Evolutionary conservation across 257 asterid genomes (phyloP), one percentile per base, ranked within the genome.

Genomic region (Fraxinus pennsylvanica): DNA sequence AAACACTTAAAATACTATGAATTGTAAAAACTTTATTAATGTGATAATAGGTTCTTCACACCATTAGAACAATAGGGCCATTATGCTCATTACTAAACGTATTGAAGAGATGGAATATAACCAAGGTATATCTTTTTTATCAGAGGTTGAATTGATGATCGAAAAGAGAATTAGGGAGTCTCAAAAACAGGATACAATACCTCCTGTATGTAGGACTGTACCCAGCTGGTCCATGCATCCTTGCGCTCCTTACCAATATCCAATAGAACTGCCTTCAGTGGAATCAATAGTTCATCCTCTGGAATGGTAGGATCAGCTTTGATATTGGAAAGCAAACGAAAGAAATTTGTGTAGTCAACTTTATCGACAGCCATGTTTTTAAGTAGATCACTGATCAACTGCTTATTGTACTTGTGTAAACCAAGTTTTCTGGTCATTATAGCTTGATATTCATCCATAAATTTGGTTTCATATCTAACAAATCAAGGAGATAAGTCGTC

Each of bases 281-380:
- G 98, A 83, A 85, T 74, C 86, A 92, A 84, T 78, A 93, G 84
- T 84, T 91, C 94, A 68, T 89, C 92, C 68, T 87, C 94, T 57
- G 84, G 90, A 81, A 85, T 82, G 32, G 88, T 78, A 15, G 87
- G 83, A 82, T 93, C 97, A 69, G 96, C 90, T 85, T 96, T 92
- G 81, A 96, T 80, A 84, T 93, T 92, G 50, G 99, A 93, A 52
- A 96, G 95, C 86, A 85, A 80, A 88, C 98, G 94, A 78, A 93
- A 96, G 89, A 96, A 96, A 79, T 93, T 96, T 66, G 99, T 96
- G 92, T 93, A 96, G 91, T 96, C 99, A 68, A 93, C 98, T 90
- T 96, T 96, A 85, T 96, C 99, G 30, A 96, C 92, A 6, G 98
- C 92, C 98, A 96, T 90, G 84, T 96, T 93, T 82, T 93, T 96